Conservation (phyloP, 2,329 filamentous ascomycete species). For the Lizonia empirigonia region DNA sequence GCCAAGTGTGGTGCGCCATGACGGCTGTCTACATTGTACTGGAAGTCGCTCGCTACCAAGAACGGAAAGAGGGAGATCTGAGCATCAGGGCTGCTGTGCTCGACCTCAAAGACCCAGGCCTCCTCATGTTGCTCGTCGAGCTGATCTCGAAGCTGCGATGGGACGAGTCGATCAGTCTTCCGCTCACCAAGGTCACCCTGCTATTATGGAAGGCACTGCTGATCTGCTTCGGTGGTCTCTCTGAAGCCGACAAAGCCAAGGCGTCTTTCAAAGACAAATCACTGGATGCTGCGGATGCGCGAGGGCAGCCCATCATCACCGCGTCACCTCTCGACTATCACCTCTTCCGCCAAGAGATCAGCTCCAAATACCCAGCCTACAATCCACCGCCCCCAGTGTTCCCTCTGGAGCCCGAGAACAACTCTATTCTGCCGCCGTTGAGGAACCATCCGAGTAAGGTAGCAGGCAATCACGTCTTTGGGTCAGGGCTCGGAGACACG, state of each 20-base stretch:
- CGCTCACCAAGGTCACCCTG: constrained; percentile 65
- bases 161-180: constrained; percentile 65
- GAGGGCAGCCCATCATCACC: constrained; percentile 79
- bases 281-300: constrained; percentile 60
- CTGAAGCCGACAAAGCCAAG: constrained; percentile 76
- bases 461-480: constrained; percentile 57
- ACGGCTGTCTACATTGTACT: constrained; percentile 57
- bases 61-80: constrained; percentile 54
- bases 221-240: constrained; percentile 79
- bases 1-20: constrained; percentile 57
- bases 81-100: constrained; percentile 52
- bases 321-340: constrained; percentile 97
- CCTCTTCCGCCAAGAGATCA: constrained; percentile 93
- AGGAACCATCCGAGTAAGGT: constrained; percentile 70
- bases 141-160: constrained; percentile 59
- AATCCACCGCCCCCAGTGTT: constrained; percentile 83
- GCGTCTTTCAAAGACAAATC: constrained; percentile 66
- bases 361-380: constrained; percentile 96
- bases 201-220: constrained; percentile 92
- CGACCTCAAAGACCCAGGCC: constrained; percentile 58
- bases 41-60: constrained; percentile 50
- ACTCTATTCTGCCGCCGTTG: constrained; percentile 84
- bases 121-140: constrained; percentile 75
- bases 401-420: constrained; percentile 87
- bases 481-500: constrained; percentile 56